Evolutionary conservation across 257 asterid genomes (phyloP), one percentile per base, ranked within the genome.

Genomic region (Solanum commersonii): DNA sequence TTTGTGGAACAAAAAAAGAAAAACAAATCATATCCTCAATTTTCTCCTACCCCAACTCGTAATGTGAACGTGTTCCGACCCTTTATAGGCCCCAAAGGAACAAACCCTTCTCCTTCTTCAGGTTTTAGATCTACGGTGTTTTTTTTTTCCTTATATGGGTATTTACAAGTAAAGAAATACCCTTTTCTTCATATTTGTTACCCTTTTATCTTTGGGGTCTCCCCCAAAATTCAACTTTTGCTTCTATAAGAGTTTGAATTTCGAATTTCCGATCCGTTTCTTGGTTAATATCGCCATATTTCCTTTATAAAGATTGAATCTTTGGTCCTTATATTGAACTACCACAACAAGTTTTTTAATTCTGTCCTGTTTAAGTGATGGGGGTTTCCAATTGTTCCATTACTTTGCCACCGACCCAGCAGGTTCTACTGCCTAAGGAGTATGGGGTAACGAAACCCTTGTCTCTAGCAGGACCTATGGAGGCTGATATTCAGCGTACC

Each of bases 381-480:
- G 85, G 40, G 68, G 38, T 44, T 81, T 90, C 63, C 14, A n/a
- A 23, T 40, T 76, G 83, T 38, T 40, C 59, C 5, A n/a, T 52
- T 77, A 77, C 60, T 77, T 78, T 90, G 85, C 91, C 91, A 86
- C 88, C 87, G 85, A 77, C 92, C 78, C 71, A 63, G 33, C 71
- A 63, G 63, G 63, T 52, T 52, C 63, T 10, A 18, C n/a, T 52
- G 63, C 90, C 91, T 34, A 93, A 92, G 92, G 94, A 95, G 88
- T 93, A 93, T 90, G 99, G 97, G 10, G 98, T 96, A 88, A 91
- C 97, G 27, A 93, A 88, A 83, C 98, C 99, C 10, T 87, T 97
- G 91, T 96, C 98, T 10, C 91, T 56, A 38, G 95, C 98, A 20
- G 98, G 96, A 70, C 98, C 99, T 8, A 87, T 85, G 16, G 96